Evolutionary conservation across 331 rosid species (phyloP), one percentile per base, ranked within the genome.

Genomic region (Malus hybrid): DNA sequence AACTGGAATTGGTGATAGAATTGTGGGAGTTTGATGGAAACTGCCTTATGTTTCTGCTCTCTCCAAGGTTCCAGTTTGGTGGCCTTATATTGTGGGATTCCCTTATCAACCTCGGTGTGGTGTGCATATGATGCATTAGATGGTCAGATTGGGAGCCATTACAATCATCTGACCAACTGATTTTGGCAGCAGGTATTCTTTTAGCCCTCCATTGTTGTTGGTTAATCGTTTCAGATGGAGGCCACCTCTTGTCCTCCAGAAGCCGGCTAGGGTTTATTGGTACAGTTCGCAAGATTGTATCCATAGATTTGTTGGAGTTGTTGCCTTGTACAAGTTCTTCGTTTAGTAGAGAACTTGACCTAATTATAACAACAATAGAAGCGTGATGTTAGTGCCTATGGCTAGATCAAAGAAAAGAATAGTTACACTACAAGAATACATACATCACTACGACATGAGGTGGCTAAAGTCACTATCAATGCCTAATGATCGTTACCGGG

Each of bases 161-260:
- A 57, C 16, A 46, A 72, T n/a, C 5, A n/a, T 55, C 14, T 55
- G 65, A 71, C 52, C 75, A 53, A 55, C 5, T 33, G 65, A 33
- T 13, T 13, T 55, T 71, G 33, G 75, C 5, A 55, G 34, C 32
- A n/a, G 50, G 50, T 44, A 33, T n/a, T 71, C 75, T 71, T 56
- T 39, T 71, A 10, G 34, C 65, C 33, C 53, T 71, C 66, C 75
- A 71, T 22, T 58, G 29, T 32, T 58, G 42, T 32, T 71, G 33
- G n/a, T 60, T 32, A 32, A 63, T 71, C 61, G 60, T 72, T 22
- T 87, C 80, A 4, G 60, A 77, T 12, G 92, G 90, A 61, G 92
- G 89, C 96, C 88, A 89, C 68, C 68, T 91, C 80, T 85, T 91
- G 73, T 85, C 91, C 79, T 89, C 96, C 33, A 81, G 89, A 69